Evolutionary conservation across 306 rosid genomes (phyloP).

Genomic region (Vachellia collinsii): DNA sequence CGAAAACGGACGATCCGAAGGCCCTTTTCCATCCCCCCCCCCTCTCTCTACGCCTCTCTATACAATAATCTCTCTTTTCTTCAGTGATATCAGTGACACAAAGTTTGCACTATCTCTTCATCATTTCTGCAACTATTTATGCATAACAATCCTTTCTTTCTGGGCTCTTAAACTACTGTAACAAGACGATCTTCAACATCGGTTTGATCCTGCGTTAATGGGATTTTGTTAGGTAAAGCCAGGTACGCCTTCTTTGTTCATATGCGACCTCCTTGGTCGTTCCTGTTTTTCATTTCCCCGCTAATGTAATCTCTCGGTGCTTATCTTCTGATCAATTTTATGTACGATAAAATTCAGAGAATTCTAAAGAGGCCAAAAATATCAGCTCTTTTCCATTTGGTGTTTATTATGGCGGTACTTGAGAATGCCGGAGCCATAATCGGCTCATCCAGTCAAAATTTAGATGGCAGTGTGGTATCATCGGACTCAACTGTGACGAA

Average conservation of each 20-base stretch:
- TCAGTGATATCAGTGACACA: conserved; percentile 36
- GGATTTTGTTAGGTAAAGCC: conserved; percentile 48
- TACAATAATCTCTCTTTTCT: conserved; percentile 33
- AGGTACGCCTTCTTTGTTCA: conserved; percentile 42
- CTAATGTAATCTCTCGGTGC: background rate
- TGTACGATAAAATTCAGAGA: conserved; percentile 31
- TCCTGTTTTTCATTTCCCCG: background rate
- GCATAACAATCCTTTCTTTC: background rate
- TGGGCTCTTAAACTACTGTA: conserved; percentile 32
- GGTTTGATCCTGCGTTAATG: conserved; percentile 48
- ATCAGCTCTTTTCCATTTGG: conserved; percentile 7
- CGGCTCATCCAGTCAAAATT: conserved; percentile 53
- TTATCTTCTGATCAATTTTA: conserved; percentile 35
- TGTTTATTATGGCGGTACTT: conserved; percentile 81
- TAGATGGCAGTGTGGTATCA: conserved; percentile 58
- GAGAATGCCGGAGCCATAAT: conserved; percentile 72
- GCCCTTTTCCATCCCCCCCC: conserved; percentile 44
- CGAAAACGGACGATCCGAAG: conserved; percentile 65
- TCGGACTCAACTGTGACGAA: conserved; percentile 50
- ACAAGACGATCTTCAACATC: conserved; percentile 53
- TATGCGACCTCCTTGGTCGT: conserved; percentile 13
- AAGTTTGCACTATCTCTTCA: conserved; percentile 36
- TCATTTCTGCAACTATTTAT: conserved; percentile 11
- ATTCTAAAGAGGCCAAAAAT: conserved; percentile 29
- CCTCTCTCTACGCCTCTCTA: background rate